Conservation (phyloP, 75 land plant species). For the Picea glauca region DNA sequence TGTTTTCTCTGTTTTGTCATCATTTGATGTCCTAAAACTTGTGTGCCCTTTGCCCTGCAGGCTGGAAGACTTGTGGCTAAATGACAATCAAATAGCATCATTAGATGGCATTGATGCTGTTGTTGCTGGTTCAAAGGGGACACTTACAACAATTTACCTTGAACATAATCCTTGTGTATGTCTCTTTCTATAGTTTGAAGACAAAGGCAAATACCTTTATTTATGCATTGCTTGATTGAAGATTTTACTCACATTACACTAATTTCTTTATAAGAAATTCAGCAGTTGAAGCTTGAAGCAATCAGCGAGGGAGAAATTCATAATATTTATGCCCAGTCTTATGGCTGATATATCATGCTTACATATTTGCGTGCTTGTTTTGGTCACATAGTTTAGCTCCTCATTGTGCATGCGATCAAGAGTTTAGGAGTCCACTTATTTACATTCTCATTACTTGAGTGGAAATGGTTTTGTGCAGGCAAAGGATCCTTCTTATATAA, state of each 20-base stretch:
- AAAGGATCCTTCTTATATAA: slow-evolving; percentile 32
- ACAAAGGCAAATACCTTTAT: too few species aligned
- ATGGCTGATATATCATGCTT: background rate
- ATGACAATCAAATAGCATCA: slow-evolving; percentile 82
- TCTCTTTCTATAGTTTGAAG: background rate
- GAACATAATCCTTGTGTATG: slow-evolving; percentile 96
- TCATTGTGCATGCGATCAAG: background rate
- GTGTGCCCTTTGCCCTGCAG: slow-evolving; percentile 26
- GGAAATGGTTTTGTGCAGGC: slow-evolving; percentile 42
- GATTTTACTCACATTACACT: background rate
- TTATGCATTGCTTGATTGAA: background rate
- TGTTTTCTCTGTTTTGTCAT: background rate
- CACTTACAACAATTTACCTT: slow-evolving; percentile 81
- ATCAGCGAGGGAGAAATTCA: too few species aligned
- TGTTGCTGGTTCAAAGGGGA: slow-evolving; percentile 64
- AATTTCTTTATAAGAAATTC: background rate
- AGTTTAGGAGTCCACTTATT: background rate
- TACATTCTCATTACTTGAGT: background rate
- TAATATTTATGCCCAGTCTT: background rate
- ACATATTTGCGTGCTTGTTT: background rate
- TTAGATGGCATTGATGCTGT: slow-evolving; percentile 66
- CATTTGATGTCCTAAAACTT: background rate
- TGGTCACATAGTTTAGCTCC: background rate
- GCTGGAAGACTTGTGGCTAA: slow-evolving; percentile 96
- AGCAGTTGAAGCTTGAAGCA: background rate